These are phyloP conservation scores for Phialophora tarda DNA, from an alignment of 2,329 filamentous ascomycete genomes.

Conservation along the genomic window DNA sequence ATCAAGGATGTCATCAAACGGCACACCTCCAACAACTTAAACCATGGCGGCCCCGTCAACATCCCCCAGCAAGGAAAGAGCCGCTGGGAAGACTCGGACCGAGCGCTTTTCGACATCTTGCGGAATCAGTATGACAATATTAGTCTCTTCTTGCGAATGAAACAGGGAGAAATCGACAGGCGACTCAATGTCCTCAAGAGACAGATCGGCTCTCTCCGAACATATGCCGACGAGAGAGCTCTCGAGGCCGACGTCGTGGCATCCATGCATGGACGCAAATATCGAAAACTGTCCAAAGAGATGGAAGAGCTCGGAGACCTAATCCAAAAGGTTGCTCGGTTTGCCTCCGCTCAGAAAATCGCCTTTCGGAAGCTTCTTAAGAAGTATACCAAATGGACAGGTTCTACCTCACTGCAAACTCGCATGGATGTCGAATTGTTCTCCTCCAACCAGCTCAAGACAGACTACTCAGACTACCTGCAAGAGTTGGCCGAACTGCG, in stretches of 20 bases:
- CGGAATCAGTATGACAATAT: conserved; percentile 76
- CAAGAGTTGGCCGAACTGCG: conserved; percentile 31
- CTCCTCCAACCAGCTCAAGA: conserved; percentile 35
- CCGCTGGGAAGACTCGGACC: conserved; percentile 68
- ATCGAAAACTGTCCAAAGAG: conserved; percentile 58
- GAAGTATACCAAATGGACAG: conserved; percentile 89
- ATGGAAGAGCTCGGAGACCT: conserved; percentile 68
- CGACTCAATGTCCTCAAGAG: conserved; percentile 59
- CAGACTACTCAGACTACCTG: conserved; percentile 36
- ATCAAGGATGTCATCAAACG: conserved; percentile 84
- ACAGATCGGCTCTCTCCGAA: conserved; percentile 44
- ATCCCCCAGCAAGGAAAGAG: conserved; percentile 73
- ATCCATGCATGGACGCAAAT: conserved; percentile 43
- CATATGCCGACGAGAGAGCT: conserved; percentile 28
- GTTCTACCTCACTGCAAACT: conserved; percentile 67
- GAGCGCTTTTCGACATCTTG: conserved; percentile 73
- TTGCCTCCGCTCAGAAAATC: conserved; percentile 73
- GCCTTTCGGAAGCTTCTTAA: conserved; percentile 84
- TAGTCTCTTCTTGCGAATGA: conserved; percentile 78
- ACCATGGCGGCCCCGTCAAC: conserved; percentile 69
- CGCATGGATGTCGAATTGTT: conserved; percentile 72
- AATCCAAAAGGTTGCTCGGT: conserved; percentile 71
- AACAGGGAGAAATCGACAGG: conserved; percentile 75
- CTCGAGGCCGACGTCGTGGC: conserved; percentile 26
- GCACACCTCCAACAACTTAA: conserved; percentile 68